Evolutionary conservation across 2,329 filamentous ascomycete species (phyloP), one percentile per base, ranked within the genome.

Genomic region (Trichoderma sp.): DNA sequence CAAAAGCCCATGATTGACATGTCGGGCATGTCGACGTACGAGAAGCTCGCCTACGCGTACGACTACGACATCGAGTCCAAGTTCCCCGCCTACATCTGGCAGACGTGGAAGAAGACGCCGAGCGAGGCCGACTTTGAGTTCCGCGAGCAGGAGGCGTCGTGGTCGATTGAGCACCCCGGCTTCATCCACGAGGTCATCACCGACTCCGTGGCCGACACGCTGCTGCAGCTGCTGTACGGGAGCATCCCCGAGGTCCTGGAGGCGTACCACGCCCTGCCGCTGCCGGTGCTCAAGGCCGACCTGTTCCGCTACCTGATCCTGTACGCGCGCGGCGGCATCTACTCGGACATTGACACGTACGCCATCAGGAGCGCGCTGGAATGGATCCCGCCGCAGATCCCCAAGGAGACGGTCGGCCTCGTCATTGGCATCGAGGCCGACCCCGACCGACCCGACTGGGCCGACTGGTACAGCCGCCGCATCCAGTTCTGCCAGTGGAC

Each of bases 401-500:
- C 94, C 55, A 86, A 88, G 68, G 87, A 89, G 68, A 86, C 88
- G 1, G 85, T 98, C 70, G 95, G 95, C 10, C 83, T 99, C 68
- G 89, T 99, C 45, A 84, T 98, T 72, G 95, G 95, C 66, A 97
- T 99, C 69, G 95, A 99, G 80, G 95, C 95, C 5, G 95, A 99
- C 74, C 93, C 95, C 0, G 93, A 98, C 77, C 87, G 95, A 55
- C 85, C 87, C 3, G 95, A 99, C 76, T 99, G 95, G 95, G 85
- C 87, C 43, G 82, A 97, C 1, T 98, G 94, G 95, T 99, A 98
- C 81, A 95, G 92, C 68, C 90, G 95, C 66, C 87, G 94, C 68
- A 93, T 99, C 67, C 95, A 98, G 76, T 98, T 99, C 78, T 99
- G 95, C 79, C 95, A 99, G 77, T 99, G 95, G 95, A 99, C 95